phyloP scores from a whole-genome alignment of 1,284 basidiomycete species.

The Lignosus rhinocerotis region DNA sequence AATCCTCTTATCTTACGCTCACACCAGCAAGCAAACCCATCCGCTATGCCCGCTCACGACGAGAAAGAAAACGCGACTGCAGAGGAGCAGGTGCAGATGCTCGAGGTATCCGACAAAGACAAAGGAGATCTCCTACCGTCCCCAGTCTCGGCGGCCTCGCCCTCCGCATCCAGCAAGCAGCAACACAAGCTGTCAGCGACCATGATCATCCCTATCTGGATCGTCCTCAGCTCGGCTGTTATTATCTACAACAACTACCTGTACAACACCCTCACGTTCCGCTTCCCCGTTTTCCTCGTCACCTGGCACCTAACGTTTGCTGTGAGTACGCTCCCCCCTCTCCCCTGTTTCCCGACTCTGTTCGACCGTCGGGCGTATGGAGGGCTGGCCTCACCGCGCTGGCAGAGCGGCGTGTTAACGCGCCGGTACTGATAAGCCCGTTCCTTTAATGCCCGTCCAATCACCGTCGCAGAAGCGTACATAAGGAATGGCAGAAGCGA shows the following conservation, averaged over 20 bases:
- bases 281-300: slow-evolving; percentile 86
- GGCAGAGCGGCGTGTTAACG: too few species aligned
- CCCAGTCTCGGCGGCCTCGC: slow-evolving; percentile 46
- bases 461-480: not conserved
- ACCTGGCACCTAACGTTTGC: slow-evolving; percentile 88
- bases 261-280: slow-evolving; percentile 82
- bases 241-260: slow-evolving; percentile 98
- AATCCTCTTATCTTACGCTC: slow-evolving; percentile 2
- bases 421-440: not conserved
- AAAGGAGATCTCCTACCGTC: slow-evolving; percentile 44
- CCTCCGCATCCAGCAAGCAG: slow-evolving; percentile 32
- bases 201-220: slow-evolving; percentile 86
- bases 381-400: too few species aligned
- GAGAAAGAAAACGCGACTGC: slow-evolving; percentile 18
- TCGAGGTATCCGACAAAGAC: slow-evolving; percentile 31
- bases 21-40: not conserved
- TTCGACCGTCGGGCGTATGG: not conserved
- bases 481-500: not conserved
- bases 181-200: slow-evolving; percentile 53
- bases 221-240: slow-evolving; percentile 84
- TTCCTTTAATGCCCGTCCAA: not conserved
- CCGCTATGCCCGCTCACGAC: slow-evolving; percentile 24
- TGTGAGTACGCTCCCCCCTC: slow-evolving; percentile 43
- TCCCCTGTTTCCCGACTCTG: not conserved
- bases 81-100: slow-evolving; percentile 30